Evolutionary conservation across 495 filamentous ascomycete genomes (phyloP).

Genomic region (Penicillium waksmanii): DNA sequence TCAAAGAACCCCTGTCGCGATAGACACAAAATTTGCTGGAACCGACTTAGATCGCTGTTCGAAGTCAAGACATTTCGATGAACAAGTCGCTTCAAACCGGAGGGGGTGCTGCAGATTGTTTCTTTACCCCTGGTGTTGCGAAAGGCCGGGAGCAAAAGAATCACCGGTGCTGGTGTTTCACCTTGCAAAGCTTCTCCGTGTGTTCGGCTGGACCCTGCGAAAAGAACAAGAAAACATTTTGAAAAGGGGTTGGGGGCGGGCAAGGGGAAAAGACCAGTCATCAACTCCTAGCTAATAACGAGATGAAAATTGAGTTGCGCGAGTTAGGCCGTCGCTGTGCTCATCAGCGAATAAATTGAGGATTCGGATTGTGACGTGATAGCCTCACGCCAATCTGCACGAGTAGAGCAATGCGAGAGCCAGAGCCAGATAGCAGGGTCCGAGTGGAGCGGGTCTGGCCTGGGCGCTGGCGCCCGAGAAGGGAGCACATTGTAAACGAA

Average conservation of each 20-base stretch:
- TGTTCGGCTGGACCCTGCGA: slow-evolving; percentile 1
- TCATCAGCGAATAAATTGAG: background rate
- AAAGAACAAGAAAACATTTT: background rate
- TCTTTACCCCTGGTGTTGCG: slow-evolving; percentile 1
- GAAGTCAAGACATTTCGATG: background rate
- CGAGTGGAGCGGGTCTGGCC: background rate
- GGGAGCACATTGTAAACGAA: background rate
- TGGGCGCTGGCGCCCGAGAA: background rate
- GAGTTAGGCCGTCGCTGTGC: background rate
- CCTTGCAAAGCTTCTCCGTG: slow-evolving; percentile 20
- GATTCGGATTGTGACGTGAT: background rate
- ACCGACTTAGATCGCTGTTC: background rate
- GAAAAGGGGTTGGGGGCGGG: background rate
- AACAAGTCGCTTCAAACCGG: background rate
- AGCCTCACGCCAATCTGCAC: background rate
- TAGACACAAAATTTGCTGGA: background rate
- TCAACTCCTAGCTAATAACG: background rate
- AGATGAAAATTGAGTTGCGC: background rate
- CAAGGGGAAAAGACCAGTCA: background rate
- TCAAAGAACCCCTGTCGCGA: background rate
- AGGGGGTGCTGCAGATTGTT: background rate
- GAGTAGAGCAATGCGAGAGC: background rate
- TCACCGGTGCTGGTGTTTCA: slow-evolving; percentile 16
- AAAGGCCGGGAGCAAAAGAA: background rate
- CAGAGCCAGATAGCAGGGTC: background rate